Percentiles rank a stretch among this genome's conserved stretches.
Evolutionary conservation across 169 alveolate genomes (phyloP).

Genomic region (Plasmodium coatneyi): DNA sequence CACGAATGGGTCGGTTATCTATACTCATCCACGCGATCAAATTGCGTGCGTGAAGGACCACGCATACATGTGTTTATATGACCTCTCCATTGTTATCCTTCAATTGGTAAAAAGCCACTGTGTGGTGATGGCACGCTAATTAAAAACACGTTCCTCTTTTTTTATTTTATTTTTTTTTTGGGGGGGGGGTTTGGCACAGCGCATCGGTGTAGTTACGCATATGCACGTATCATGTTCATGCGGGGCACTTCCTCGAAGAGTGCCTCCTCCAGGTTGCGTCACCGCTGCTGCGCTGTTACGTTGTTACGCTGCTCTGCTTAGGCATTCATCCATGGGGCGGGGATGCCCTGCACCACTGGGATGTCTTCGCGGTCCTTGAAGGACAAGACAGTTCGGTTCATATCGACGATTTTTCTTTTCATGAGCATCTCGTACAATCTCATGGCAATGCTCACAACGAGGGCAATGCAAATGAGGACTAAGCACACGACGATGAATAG

Average conservation of each 20-base stretch:
- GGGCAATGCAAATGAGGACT: not conserved
- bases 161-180: no score
- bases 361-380: not conserved
- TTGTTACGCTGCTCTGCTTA: not conserved
- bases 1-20: not conserved
- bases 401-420: not conserved
- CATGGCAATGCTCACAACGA: not conserved
- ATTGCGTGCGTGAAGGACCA: not conserved
- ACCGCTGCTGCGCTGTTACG: not conserved
- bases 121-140: not conserved
- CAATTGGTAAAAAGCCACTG: not conserved
- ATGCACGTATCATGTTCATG: no score
- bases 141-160: not conserved
- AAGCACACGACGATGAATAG: not conserved
- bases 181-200: not conserved
- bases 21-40: not conserved
- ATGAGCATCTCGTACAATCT: not conserved
- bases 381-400: not conserved
- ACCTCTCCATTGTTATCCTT: not conserved
- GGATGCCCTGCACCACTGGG: conserved; percentile 29
- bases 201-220: not conserved
- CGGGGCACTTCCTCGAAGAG: no score
- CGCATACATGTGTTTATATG: not conserved
- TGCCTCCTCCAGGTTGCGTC: not conserved
- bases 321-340: conserved; percentile 53